These are phyloP conservation scores for Closterium sp. DNA, from an alignment of 139 green algal species.

Conservation along the genomic window DNA sequence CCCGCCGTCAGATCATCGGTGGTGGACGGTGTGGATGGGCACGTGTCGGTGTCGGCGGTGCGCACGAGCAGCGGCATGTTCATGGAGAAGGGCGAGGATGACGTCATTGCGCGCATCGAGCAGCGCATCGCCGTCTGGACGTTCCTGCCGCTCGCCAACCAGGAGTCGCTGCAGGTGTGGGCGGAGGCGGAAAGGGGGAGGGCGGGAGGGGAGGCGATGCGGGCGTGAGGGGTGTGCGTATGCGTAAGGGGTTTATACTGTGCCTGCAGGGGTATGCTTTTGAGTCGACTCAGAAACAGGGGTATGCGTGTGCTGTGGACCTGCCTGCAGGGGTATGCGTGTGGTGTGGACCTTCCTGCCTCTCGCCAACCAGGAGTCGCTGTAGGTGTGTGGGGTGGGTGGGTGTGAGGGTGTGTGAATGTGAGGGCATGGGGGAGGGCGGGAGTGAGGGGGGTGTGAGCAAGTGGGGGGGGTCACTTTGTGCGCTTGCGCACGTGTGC, in stretches of 20 bases:
- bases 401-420: not conserved
- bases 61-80: not conserved
- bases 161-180: not conserved
- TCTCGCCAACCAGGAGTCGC: too few species aligned
- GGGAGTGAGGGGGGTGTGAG: not conserved
- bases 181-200: too few species aligned
- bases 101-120: slow-evolving; percentile 12
- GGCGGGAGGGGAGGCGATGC: too few species aligned
- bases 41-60: not conserved
- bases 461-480: not conserved
- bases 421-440: not conserved
- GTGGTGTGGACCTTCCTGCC: too few species aligned
- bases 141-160: slow-evolving; percentile 9
- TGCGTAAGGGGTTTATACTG: too few species aligned
- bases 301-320: too few species aligned
- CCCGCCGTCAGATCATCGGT: not conserved
- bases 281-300: too few species aligned
- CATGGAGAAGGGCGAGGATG: slow-evolving; percentile 11
- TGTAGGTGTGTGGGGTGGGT: not conserved
- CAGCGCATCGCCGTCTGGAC: slow-evolving; percentile 19
- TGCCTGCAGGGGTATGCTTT: too few species aligned
- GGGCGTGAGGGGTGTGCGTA: too few species aligned
- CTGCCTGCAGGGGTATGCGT: too few species aligned
- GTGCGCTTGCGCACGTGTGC: too few species aligned
- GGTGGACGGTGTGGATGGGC: not conserved